Percentiles rank a stretch among this genome's conserved stretches.
Evolutionary conservation across 345 rosid species (phyloP).

Genomic region (sweet orange (Citrus sinensis)): DVS_A1.0 CM039162.1:29800501-29801000

Average conservation of each 20-base stretch:
- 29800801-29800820: background rate
- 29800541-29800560: constrained; percentile 88
- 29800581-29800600: constrained; percentile 64
- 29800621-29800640: constrained; percentile 97
- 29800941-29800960: too few relatives aligned
- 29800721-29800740: background rate
- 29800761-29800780: background rate
- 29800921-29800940: background rate
- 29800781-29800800: background rate
- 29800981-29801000: background rate
- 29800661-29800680: constrained; percentile 41
- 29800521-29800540: constrained; percentile 97
- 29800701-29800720: background rate
- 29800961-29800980: background rate
- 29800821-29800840: background rate
- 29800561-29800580: constrained; percentile 47
- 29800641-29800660: constrained; percentile 97
- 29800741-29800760: too few relatives aligned
- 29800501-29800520: constrained; percentile 27
- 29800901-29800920: background rate
- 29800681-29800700: background rate
- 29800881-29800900: background rate
- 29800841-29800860: background rate
- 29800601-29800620: constrained; percentile 98
- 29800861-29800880: background rate